Conservation (phyloP, 768 basidiomycete species). For the Psilocybe cubensis region DNA sequence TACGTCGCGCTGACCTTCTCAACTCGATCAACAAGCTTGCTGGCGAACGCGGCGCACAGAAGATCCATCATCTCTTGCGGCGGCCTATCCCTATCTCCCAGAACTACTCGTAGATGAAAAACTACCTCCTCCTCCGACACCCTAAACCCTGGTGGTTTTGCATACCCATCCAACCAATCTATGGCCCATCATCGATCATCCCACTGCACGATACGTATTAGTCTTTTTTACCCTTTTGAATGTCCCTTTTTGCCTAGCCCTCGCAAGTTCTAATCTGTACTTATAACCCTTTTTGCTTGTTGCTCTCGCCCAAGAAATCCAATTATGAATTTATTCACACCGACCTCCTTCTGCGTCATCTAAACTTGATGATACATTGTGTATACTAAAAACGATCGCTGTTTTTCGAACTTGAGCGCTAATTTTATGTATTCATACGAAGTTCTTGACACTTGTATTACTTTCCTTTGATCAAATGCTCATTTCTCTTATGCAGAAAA, state of each 20-base stretch:
- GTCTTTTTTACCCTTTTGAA: neutral
- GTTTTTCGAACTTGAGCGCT: neutral
- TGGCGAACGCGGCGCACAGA: conserved; percentile 55
- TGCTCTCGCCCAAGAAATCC: neutral
- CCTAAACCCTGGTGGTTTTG: conserved; percentile 10
- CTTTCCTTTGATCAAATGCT: neutral
- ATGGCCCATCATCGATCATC: neutral
- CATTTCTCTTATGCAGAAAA: neutral
- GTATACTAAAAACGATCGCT: neutral
- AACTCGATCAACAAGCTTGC: conserved; percentile 85
- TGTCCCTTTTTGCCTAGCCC: neutral
- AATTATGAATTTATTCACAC: conserved; percentile 7
- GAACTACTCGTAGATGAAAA: conserved; percentile 20
- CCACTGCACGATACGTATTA: neutral
- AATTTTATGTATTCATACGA: conserved; percentile 4
- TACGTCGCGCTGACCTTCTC: conserved; percentile 77
- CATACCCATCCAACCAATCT: conserved; percentile 1
- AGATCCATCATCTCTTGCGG: conserved; percentile 37
- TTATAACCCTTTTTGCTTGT: neutral
- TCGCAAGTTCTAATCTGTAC: neutral
- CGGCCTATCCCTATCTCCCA: conserved; percentile 32
- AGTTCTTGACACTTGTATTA: neutral
- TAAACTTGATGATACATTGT: too few species aligned
- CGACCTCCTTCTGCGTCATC: too few species aligned
- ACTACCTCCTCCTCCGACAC: neutral